Conservation (phyloP, 345 rosid genomes). For the Camelina sativa region DNA sequence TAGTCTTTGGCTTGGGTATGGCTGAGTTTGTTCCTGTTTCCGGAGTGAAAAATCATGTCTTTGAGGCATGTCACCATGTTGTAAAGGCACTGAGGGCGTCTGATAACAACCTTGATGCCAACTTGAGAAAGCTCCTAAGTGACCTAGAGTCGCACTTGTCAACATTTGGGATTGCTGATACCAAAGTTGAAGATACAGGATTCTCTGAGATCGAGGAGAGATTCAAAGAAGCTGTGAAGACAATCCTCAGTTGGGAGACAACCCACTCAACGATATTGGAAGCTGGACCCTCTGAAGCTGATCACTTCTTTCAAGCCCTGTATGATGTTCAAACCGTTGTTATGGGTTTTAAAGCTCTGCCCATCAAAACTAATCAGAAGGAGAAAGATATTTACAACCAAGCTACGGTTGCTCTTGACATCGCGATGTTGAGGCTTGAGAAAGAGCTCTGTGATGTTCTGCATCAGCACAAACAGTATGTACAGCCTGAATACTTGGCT, state of each 20-base stretch:
- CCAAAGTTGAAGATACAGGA: constrained; percentile 43
- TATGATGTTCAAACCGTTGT: constrained; percentile 52
- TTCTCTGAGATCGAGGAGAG: constrained; percentile 51
- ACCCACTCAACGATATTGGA: constrained; percentile 58
- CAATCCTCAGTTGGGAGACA: constrained; percentile 58
- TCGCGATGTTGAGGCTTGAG: constrained; percentile 80
- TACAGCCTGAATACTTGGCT: constrained; percentile 48
- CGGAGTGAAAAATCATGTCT: constrained; percentile 34
- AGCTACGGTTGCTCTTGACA: constrained; percentile 55
- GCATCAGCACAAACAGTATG: constrained; percentile 45
- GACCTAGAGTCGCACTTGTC: constrained; percentile 63
- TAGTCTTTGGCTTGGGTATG: constrained; percentile 38
- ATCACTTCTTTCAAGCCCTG: constrained; percentile 60
- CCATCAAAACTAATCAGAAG: constrained; percentile 42
- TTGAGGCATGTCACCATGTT: constrained; percentile 68
- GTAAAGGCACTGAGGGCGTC: constrained; percentile 71
- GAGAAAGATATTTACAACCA: constrained; percentile 55
- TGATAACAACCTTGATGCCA: constrained; percentile 58
- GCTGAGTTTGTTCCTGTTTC: constrained; percentile 40
- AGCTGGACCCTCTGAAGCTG: constrained; percentile 49
- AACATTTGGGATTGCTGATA: constrained; percentile 40
- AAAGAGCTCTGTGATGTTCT: constrained; percentile 70
- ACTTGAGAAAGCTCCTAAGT: constrained; percentile 50
- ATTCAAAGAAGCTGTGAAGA: constrained; percentile 53
- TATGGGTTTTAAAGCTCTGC: constrained; percentile 42